A percentile compares a stretch with the other conserved stretches of the same genome.
Conservation (phyloP, 306 rosid species). For the Dalbergia cultrata region DNA sequence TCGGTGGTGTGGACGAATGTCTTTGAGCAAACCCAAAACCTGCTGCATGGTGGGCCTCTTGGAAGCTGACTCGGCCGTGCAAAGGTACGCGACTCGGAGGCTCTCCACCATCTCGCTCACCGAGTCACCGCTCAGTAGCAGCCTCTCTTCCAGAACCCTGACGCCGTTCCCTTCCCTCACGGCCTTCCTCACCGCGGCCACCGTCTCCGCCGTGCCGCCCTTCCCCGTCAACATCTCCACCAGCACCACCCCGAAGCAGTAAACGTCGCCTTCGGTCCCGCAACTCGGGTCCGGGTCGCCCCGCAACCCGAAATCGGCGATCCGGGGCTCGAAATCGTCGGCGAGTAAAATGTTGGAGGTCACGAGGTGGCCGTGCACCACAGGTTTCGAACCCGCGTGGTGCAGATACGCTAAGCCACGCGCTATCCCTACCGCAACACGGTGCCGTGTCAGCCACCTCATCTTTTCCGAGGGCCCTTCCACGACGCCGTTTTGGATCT, state of each 20-base stretch:
- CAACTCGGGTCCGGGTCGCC: constrained; percentile 25
- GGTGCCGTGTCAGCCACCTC: constrained; percentile 87
- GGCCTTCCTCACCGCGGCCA: constrained; percentile 66
- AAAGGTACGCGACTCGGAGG: constrained; percentile 78
- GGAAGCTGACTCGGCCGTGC: constrained; percentile 71
- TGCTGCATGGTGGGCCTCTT: constrained; percentile 91
- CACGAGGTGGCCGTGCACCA: constrained; percentile 82
- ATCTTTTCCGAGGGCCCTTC: constrained; percentile 55
- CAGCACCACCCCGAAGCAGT: constrained; percentile 77
- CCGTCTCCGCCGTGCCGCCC: constrained; percentile 64
- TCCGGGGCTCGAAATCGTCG: constrained; percentile 72
- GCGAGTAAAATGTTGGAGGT: constrained; percentile 73
- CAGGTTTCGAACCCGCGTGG: constrained; percentile 81
- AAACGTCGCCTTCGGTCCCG: constrained; percentile 66
- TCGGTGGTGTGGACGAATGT: constrained; percentile 58
- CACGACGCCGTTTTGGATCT: constrained; percentile 49
- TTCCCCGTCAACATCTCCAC: constrained; percentile 80
- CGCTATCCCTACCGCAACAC: constrained; percentile 85
- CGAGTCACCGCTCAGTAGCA: constrained; percentile 48
- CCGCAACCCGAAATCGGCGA: constrained; percentile 74
- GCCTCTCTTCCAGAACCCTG: constrained; percentile 65
- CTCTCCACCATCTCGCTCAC: constrained; percentile 75
- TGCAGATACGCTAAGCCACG: constrained; percentile 93
- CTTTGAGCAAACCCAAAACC: constrained; percentile 81
- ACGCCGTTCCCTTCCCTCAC: constrained; percentile 63